Evolutionary conservation across 345 rosid species (phyloP), one percentile per base, ranked within the genome.

Genomic region (Salix exigua): DNA sequence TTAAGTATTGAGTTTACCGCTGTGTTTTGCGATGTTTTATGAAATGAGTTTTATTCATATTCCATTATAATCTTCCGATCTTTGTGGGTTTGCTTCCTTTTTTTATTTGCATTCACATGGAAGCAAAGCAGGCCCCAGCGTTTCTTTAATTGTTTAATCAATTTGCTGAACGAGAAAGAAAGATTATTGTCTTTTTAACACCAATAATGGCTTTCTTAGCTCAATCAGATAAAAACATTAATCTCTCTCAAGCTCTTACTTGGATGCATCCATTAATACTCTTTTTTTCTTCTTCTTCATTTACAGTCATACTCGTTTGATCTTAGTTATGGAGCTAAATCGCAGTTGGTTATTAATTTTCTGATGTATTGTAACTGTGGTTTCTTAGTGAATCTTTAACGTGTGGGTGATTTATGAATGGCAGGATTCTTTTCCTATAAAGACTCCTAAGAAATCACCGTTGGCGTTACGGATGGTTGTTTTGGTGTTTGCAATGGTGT

Each of bases 401-500:
- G 21, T 63, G 33, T 70, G 74, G 75, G 71, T 44, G 12, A 73
- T 77, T 79, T 23, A 9, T 61, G 18, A 71, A 55, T 82, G 82
- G 16, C 91, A 96, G 98, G 99, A 93, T 78, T 72, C 83, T 80
- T 88, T 93, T 55, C 74, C 80, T 65, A 75, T 89, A 66, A 96
- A 91, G 88, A 85, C 87, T 69, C 91, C 94, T 7, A 96, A 92
- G 89, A 96, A 91, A 83, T 91, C 95, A 13, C 93, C 98, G 35
- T 76, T 96, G 82, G 87, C 89, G 74, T 82, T 94, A 73, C 86
- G 98, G 84, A 91, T 89, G 97, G 86, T 88, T n/a, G 94, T 96
- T 40, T 83, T 96, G 79, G 64, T 83, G 82, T 88, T 96, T 85
- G 91, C 88, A 53, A 92, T 89, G 94, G 89, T 89, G 2, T 93